Base-by-base conservation (phyloP, 2,329 filamentous ascomycete species). In the Sporothrix euskadiensis region DNA sequence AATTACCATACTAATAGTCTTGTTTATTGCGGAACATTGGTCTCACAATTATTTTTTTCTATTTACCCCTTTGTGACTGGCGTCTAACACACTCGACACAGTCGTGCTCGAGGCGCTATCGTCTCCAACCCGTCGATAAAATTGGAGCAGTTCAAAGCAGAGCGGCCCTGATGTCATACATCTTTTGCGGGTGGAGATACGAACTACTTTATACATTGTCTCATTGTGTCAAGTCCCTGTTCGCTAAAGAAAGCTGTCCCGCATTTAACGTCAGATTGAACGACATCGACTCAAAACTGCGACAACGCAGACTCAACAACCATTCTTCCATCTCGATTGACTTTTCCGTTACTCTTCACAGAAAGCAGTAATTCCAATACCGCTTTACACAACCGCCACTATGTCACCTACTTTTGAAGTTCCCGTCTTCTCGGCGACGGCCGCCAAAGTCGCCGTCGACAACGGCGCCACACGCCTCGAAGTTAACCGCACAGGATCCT, bases 401-500 rank as follows among this genome's bases (percentile, higher is more conserved):
- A 74, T 74, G 72, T 12, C 57, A 16, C 16, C 26, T 1, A 26
- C 54, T 8, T 73, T 89, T 22, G 88, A 89, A 77, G 81, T 88
- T 59, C 86, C 88, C 72, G 83, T 87, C 76, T 89, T 89, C 79
- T 85, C 85, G 56, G 78, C 82, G 32, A 74, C 75, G 14, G 81
- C 82, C 5, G 85, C 84, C 47, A 76, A 80, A 49, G 74, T 76
- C 10, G 85, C 86, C 9, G 80, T 83, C 57, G 70, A 75, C 32
- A 78, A 81, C n/a, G 86, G 85, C 44, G 86, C 84, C 69, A 79
- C 81, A 3, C 85, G 87, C 57, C 80, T 89, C 68, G 87, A 89
- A 78, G 82, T 89, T 77, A 89, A 88, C 77, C 83, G 83, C 3
- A 77, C 79, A 10, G 84, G 82, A 2, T 88, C 87, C 0, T 89